Evolutionary conservation across 139 green algal species (phyloP), one percentile per base, ranked within the genome.

Genomic region (Coccomyxa sp.): DNA sequence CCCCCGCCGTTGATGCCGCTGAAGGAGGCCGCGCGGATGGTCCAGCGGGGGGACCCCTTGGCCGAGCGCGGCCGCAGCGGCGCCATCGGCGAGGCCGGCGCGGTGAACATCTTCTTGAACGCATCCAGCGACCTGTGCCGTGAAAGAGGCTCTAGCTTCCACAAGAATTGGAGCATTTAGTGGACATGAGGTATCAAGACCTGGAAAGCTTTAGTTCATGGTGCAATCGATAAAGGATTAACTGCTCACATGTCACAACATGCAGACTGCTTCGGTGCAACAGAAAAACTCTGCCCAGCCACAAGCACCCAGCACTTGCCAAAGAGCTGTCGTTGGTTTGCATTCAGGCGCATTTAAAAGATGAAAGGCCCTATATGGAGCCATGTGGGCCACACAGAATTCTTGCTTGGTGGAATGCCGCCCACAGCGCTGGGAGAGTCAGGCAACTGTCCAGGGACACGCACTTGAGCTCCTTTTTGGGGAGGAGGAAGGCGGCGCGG

Each of bases 401-500:
- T 10, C 14, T 18, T 77, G 21, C 66, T 74, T 23, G n/a, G 21
- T 23, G 23, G 3, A 10, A 74, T 27, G 66, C 66, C 1, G 21
- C 63, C 63, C 18, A 25, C 63, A 71, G 4, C 18, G 63, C 18
- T 71, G 4, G 63, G 21, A 9, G 21, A 21, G 9, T 71, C 4
- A 71, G 10, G 18, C 63, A 71, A 3, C 4, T 21, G 63, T 71
- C 21, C 18, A 28, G 79, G 57, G 38, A 51, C 23, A 10, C 80
- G 76, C 60, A 85, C 82, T 83, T 86, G 83, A 89, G 81, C n/a
- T 90, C 89, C 79, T 88, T 88, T 7, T 86, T 79, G 0, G 89
- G 85, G 78, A 92, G 76, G 31, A 92, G 67, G 76, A 92, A 92
- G 32, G 85, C 82, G 1, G 85, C 86, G 12, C 91, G 32, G 57